phyloP scores from a whole-genome alignment of 2,329 filamentous ascomycete species.

The Microsporum ferrugineum region DNA sequence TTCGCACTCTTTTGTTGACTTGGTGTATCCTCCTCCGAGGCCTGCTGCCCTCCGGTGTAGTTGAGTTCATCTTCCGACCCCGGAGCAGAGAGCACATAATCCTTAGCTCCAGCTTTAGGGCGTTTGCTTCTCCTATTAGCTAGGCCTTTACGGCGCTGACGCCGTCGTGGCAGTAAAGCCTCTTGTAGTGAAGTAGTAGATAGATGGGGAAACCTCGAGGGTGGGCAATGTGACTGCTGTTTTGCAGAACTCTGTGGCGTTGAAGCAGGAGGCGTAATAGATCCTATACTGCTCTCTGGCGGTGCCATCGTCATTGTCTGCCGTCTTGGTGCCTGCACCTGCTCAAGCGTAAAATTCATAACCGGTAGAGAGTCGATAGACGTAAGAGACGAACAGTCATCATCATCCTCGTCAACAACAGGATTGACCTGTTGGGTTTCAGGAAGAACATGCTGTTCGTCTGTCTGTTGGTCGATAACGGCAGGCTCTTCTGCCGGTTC shows the following conservation, averaged over 20 bases:
- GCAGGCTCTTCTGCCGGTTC: not conserved
- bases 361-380: not conserved
- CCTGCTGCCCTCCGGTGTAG: not conserved
- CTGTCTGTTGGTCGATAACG: not conserved
- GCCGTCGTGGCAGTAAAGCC: not conserved
- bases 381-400: not conserved
- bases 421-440: not conserved
- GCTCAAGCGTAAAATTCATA: not conserved
- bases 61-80: conserved; percentile 3
- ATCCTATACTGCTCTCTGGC: not conserved
- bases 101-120: not conserved
- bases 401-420: not conserved
- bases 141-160: not conserved
- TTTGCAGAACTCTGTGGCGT: not conserved
- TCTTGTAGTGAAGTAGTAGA: conserved; percentile 2
- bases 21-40: not conserved
- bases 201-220: not conserved
- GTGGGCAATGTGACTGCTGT: not conserved
- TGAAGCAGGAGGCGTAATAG: not conserved
- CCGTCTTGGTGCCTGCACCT: not conserved
- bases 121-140: not conserved
- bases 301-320: not conserved
- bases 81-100: not conserved
- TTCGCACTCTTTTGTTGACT: not conserved
- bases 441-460: conserved; percentile 9